Conservation (phyloP, 2,329 filamentous ascomycete species). For the Huntiella omanensis region DNA sequence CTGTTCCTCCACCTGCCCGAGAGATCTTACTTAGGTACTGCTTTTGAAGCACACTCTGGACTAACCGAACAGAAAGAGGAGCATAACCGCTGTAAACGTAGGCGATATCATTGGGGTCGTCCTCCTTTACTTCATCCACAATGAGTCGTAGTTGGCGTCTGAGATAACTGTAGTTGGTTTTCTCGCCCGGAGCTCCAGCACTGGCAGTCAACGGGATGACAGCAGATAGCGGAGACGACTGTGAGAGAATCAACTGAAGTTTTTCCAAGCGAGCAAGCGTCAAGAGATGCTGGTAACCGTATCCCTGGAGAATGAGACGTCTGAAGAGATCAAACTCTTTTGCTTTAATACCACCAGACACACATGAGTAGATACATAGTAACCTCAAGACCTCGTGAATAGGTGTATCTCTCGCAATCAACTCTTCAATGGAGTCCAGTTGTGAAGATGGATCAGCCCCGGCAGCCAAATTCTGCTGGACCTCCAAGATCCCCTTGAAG, state of each 20-base stretch:
- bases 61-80: slow-evolving; percentile 71
- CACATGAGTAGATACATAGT: slow-evolving; percentile 77
- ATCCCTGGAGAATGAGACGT: slow-evolving; percentile 72
- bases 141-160: slow-evolving; percentile 76
- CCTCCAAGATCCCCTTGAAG: slow-evolving; percentile 74
- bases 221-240: slow-evolving; percentile 57
- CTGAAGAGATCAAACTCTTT: slow-evolving; percentile 84
- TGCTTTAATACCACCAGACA: slow-evolving; percentile 71
- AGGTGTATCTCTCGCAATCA: slow-evolving; percentile 76
- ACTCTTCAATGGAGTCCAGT: slow-evolving; percentile 77
- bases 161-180: slow-evolving; percentile 79
- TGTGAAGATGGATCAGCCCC: slow-evolving; percentile 77
- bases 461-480: slow-evolving; percentile 87
- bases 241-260: slow-evolving; percentile 64
- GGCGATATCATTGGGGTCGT: slow-evolving; percentile 84
- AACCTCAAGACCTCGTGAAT: slow-evolving; percentile 67
- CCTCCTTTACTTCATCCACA: slow-evolving; percentile 90
- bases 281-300: slow-evolving; percentile 85
- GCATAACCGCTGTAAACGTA: slow-evolving; percentile 98
- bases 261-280: slow-evolving; percentile 80
- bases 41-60: slow-evolving; percentile 88
- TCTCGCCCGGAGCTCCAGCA: slow-evolving; percentile 38
- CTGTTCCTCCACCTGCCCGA: slow-evolving; percentile 34
- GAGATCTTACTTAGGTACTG: slow-evolving; percentile 56
- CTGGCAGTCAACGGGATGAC: slow-evolving; percentile 56